Evolutionary conservation across 1,284 basidiomycete genomes (phyloP), one percentile per base, ranked within the genome.

Genomic region (Golubevia sp.): DNA sequence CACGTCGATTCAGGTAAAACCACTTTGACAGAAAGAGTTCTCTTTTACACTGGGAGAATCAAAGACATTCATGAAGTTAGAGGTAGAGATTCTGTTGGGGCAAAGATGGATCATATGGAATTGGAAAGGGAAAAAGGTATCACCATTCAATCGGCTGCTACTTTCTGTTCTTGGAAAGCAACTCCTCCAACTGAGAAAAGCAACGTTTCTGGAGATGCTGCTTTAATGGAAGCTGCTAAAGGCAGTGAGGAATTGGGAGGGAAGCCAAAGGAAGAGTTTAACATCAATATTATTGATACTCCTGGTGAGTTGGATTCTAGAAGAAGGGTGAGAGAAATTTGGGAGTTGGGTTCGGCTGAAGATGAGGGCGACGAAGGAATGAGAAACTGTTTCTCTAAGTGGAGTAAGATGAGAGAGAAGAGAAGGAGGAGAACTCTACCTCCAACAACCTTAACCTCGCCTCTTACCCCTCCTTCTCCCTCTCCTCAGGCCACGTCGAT

Each of bases 71-170:
- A 99, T 84, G 97, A 99, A 88, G 96, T 97, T 73, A 88, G 97
- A 73, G 97, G 97, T 49, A 88, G 92, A 61, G 96, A 99, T 84
- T 90, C 91, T 57, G 94, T 99, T 24, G 97, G 96, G 56, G 97
- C 96, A 24, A 99, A 99, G 87, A 99, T 99, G 97, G 96, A 99
- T 85, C 93, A 91, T 79, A 99, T 99, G 96, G 97, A 99, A 76
- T 88, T 99, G 6, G 97, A 99, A 85, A 88, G 96, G 56, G 97
- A 99, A 85, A 99, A 99, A 86, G 97, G 96, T 55, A 99, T 99
- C 80, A 99, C 97, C 27, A 99, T 99, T 72, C 96, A 99, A 85
- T 94, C 92, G 77, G 96, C 97, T 2, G 97, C 97, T 1, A 99
- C 97, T 0, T 99, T 96, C 85, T 97, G 94, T 79, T 94, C 97